Evolutionary conservation across 306 rosid species (phyloP), one percentile per base, ranked within the genome.

Genomic region (Trifolium pratense): DNA sequence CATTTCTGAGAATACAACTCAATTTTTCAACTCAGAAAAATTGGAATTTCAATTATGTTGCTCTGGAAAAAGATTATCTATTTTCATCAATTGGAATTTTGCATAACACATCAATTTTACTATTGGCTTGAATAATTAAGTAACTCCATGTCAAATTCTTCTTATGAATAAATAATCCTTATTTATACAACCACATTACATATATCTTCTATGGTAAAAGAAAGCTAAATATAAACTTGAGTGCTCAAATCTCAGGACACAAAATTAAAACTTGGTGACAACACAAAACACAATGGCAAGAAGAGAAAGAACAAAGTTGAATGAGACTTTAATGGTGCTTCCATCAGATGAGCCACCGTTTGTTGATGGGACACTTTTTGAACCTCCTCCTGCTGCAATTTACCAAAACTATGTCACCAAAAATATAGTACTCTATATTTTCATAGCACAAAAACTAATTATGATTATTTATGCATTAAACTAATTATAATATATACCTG

Each of bases 351-450:
- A 63, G 31, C 78, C 61, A 51, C 82, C 82, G 4, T 73, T 59
- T 43, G 55, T 37, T 20, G 89, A 77, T 79, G 93, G 91, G 1
- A 83, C 79, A 49, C 75, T 72, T 78, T 90, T 90, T 5, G 93
- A 85, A 46, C 90, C 87, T 43, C 1, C 49, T 71, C 75, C 71
- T 40, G 78, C 91, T 72, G 80, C 78, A 79, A 42, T 71, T 25
- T 0, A 65, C 49, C 70, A 82, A 80, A 29, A n/a, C n/a, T 29
- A 29, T 29, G 32, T 29, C 6, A 29, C 32, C 0, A 29, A 29
- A 29, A 29, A 29, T 29, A 29, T 29, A 29, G 32, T 29, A 29
- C 32, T 29, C 5, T 29, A 3, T n/a, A n/a, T 29, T 29, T 29
- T 29, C 32, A 29, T 29, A 29, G 32, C 23, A 48, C 53, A 16